Conservation (phyloP, 805 yeast species). For the Candida maesae region DNA sequence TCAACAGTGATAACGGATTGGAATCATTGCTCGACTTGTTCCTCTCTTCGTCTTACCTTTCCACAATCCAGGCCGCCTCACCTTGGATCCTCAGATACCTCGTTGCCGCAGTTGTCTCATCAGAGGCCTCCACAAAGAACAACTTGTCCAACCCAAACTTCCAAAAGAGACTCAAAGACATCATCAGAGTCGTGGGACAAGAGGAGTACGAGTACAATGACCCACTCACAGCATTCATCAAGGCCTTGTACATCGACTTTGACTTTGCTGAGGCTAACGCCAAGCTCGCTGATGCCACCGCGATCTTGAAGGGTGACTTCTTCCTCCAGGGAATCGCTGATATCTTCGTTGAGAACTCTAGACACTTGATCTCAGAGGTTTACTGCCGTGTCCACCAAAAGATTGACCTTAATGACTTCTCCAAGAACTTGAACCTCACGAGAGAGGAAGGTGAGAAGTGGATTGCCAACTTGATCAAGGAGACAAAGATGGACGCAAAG, state of each 20-base stretch:
- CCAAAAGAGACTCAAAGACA: constrained; percentile 55
- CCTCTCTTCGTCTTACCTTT: constrained; percentile 55
- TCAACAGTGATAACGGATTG: constrained; percentile 47
- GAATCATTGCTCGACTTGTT: constrained; percentile 55
- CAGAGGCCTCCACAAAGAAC: constrained; percentile 29
- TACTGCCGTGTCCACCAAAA: constrained; percentile 51
- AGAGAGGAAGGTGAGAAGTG: constrained; percentile 48
- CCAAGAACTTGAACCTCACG: constrained; percentile 40
- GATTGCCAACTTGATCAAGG: constrained; percentile 47
- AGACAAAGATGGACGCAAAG: constrained; percentile 49
- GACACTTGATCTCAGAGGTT: constrained; percentile 49
- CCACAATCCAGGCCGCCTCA: constrained; percentile 65
- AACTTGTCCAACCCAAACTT: constrained; percentile 31
- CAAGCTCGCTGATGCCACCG: constrained; percentile 44
- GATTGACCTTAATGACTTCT: constrained; percentile 43
- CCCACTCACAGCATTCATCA: constrained; percentile 56
- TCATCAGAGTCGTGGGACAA: constrained; percentile 53
- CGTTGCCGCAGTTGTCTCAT: constrained; percentile 52
- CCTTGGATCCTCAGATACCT: constrained; percentile 70
- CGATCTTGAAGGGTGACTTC: constrained; percentile 50
- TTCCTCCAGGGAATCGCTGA: constrained; percentile 44
- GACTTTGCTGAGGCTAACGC: constrained; percentile 52
- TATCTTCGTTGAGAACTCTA: constrained; percentile 42
- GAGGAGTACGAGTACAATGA: constrained; percentile 64
- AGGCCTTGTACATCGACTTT: constrained; percentile 52